These are phyloP conservation scores for Rhizopogon vulgaris DNA, from an alignment of 768 basidiomycete genomes.

Conservation along the genomic window DNA sequence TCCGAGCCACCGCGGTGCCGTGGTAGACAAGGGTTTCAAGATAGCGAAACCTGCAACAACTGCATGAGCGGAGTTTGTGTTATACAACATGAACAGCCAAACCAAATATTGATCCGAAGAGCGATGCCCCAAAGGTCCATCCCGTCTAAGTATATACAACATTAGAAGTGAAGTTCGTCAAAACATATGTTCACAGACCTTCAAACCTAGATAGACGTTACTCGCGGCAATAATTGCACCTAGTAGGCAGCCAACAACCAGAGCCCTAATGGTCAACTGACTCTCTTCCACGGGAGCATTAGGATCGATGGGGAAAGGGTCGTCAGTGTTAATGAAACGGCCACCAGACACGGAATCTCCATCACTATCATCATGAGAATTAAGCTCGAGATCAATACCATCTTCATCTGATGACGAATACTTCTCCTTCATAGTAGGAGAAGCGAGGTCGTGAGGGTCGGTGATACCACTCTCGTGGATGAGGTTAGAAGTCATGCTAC, in stretches of 20 bases:
- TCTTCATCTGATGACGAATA: constrained; percentile 1
- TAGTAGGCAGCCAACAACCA: constrained; percentile 45
- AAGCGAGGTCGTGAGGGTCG: not conserved
- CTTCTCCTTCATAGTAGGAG: not conserved
- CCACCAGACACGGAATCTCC: not conserved
- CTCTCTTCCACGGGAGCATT: constrained; percentile 35
- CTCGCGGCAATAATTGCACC: constrained; percentile 54
- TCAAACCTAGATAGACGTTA: constrained; percentile 63
- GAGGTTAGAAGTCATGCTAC: not conserved
- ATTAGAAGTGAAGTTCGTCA: not conserved
- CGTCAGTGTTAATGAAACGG: constrained; percentile 5
- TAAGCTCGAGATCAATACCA: constrained; percentile 2
- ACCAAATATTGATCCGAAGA: constrained; percentile 37
- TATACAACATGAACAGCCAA: not conserved
- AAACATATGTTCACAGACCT: constrained; percentile 20
- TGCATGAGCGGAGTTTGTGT: constrained; percentile 43
- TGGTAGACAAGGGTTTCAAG: constrained; percentile 47
- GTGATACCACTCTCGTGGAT: not conserved
- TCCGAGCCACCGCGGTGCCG: constrained; percentile 36
- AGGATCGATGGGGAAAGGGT: constrained; percentile 51
- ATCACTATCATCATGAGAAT: constrained; percentile 3
- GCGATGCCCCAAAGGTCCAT: constrained; percentile 57
- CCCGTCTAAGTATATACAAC: constrained; percentile 34
- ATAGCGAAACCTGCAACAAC: constrained; percentile 36
- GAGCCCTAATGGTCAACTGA: constrained; percentile 37